Conservation (phyloP, 192 early-diverging fungal genomes). For the Jimgerdemannia flammicorona region DNA sequence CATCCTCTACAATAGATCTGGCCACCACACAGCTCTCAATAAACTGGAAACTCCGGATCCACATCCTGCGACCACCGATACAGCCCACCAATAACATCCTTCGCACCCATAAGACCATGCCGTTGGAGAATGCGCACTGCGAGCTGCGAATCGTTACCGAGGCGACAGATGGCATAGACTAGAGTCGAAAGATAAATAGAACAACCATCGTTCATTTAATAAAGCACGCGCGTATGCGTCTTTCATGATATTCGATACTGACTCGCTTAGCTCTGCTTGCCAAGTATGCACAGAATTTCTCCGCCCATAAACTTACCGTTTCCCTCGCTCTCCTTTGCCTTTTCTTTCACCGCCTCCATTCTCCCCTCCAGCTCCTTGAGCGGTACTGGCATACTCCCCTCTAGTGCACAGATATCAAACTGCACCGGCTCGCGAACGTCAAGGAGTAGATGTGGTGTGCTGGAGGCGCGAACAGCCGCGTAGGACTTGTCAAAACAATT, state of each 20-base stretch:
- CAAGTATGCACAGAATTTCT: background rate
- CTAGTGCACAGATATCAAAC: slow-evolving; percentile 79
- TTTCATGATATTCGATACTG: background rate
- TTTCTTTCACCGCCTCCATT: slow-evolving; percentile 37
- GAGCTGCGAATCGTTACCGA: slow-evolving; percentile 87
- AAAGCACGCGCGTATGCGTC: background rate
- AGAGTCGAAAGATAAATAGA: background rate
- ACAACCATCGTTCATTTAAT: background rate
- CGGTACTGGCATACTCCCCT: slow-evolving; percentile 50
- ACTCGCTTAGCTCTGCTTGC: background rate
- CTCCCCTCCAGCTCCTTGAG: slow-evolving; percentile 41
- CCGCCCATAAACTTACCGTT: slow-evolving; percentile 16
- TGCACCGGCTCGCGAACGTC: slow-evolving; percentile 88
- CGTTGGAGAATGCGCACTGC: slow-evolving; percentile 75
- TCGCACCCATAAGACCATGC: slow-evolving; percentile 56
- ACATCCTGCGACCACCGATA: slow-evolving; percentile 69
- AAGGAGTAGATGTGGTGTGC: slow-evolving; percentile 67
- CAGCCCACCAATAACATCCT: slow-evolving; percentile 84
- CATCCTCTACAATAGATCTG: background rate
- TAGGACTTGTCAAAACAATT: slow-evolving; percentile 31
- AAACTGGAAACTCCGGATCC: slow-evolving; percentile 79
- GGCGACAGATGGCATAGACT: slow-evolving; percentile 84
- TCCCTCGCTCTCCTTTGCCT: slow-evolving; percentile 1
- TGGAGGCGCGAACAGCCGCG: slow-evolving; percentile 22
- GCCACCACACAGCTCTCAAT: slow-evolving; percentile 37